Evolutionary conservation across 768 basidiomycete species (phyloP).

Genomic region (Hortiboletus flavorubellus): DNA sequence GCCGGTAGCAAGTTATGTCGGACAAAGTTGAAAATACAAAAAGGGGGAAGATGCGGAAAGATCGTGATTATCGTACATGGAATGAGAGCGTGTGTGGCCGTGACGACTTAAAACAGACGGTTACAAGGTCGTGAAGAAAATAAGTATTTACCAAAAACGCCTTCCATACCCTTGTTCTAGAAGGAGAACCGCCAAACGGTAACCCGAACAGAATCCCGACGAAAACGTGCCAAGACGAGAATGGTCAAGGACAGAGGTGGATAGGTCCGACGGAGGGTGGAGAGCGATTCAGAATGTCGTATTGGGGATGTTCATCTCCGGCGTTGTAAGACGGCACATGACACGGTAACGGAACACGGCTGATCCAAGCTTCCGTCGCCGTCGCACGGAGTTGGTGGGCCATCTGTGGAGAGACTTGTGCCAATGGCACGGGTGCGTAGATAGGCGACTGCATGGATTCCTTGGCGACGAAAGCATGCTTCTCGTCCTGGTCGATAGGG

Average conservation of each 20-base stretch:
- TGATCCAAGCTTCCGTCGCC: conserved; percentile 70
- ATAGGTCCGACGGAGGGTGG: conserved; percentile 19
- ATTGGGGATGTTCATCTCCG: not conserved
- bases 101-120: not conserved
- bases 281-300: not conserved
- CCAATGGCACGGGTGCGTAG: conserved; percentile 69
- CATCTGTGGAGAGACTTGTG: conserved; percentile 49
- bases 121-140: conserved; percentile 3
- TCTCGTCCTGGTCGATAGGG: conserved; percentile 8
- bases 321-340: not conserved
- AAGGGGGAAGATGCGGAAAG: not conserved
- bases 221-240: not conserved
- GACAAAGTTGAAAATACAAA: conserved; percentile 8
- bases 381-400: conserved; percentile 48
- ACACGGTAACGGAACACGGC: conserved; percentile 10
- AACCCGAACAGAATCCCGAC: not conserved
- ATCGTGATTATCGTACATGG: conserved; percentile 10
- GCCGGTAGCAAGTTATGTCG: conserved; percentile 1
- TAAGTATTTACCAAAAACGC: not conserved
- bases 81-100: conserved; percentile 1
- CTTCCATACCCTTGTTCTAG: not conserved
- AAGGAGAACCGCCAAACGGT: not conserved
- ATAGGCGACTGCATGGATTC: conserved; percentile 27
- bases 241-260: conserved; percentile 13
- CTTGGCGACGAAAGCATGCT: conserved; percentile 1